Evolutionary conservation across 768 basidiomycete genomes (phyloP).

Genomic region (Cyclocybe cylindracea): DNA sequence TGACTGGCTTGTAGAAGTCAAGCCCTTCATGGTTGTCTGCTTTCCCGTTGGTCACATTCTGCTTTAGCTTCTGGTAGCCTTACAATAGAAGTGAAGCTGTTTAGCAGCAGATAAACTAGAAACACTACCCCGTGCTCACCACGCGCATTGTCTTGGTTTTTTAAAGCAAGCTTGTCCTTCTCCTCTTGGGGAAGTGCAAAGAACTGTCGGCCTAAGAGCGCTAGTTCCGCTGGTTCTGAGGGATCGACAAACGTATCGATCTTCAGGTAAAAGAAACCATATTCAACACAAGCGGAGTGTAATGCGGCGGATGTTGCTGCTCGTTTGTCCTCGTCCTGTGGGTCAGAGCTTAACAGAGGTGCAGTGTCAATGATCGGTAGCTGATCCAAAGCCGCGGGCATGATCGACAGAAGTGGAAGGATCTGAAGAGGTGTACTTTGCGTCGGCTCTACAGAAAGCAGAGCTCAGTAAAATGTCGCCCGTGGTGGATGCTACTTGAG

Average conservation of each 20-base stretch:
- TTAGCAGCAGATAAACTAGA: not conserved
- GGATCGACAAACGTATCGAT: constrained; percentile 58
- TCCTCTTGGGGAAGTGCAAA: constrained; percentile 72
- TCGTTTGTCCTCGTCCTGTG: constrained; percentile 36
- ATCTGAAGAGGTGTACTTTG: not conserved
- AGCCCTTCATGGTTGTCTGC: constrained; percentile 85
- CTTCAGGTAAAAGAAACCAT: constrained; percentile 90
- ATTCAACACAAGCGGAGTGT: constrained; percentile 73
- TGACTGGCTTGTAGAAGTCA: constrained; percentile 79
- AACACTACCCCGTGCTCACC: constrained; percentile 42
- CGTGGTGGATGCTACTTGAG: too few species aligned
- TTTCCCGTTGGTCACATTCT: constrained; percentile 86
- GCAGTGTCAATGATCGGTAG: constrained; percentile 77
- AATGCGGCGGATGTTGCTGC: constrained; percentile 54
- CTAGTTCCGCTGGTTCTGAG: constrained; percentile 65
- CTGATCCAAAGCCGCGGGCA: constrained; percentile 11
- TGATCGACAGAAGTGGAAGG: not conserved
- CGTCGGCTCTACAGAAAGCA: not conserved
- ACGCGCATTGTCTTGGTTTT: constrained; percentile 71
- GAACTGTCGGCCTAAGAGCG: constrained; percentile 67
- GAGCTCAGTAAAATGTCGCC: too few species aligned
- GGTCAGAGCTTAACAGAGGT: constrained; percentile 53
- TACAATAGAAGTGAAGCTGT: not conserved
- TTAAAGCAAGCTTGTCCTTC: constrained; percentile 74
- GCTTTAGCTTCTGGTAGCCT: constrained; percentile 82